These are phyloP conservation scores for Schizopora paradoxa DNA, from an alignment of 1,284 basidiomycete species.

Conservation along the genomic window DNA sequence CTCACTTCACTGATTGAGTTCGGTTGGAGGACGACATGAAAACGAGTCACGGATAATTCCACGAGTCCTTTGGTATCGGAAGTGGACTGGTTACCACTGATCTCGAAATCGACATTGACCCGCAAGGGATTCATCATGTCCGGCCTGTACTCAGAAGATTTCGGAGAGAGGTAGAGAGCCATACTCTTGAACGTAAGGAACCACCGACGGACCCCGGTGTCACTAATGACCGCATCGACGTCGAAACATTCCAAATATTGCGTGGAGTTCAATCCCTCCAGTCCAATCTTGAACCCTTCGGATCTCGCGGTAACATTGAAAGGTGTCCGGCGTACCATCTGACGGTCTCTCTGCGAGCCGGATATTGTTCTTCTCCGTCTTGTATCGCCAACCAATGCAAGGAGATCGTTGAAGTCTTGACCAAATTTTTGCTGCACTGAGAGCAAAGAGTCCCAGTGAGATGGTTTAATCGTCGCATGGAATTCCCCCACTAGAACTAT, in stretches of 20 bases:
- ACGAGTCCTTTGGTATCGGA: constrained; percentile 35
- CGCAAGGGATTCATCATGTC: too few relatives aligned
- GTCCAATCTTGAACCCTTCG: constrained; percentile 71
- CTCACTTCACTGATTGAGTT: constrained; percentile 84
- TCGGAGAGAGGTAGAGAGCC: constrained; percentile 67
- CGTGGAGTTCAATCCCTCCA: constrained; percentile 66
- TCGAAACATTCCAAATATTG: constrained; percentile 71
- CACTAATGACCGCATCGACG: constrained; percentile 54
- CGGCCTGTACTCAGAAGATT: constrained; percentile 29
- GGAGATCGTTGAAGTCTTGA: constrained; percentile 77
- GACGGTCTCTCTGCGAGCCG: constrained; percentile 11
- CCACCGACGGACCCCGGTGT: constrained; percentile 47
- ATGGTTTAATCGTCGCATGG: constrained; percentile 67
- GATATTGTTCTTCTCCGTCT: constrained; percentile 35
- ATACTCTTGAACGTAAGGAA: constrained; percentile 63
- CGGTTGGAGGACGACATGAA: constrained; percentile 89
- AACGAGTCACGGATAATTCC: constrained; percentile 59
- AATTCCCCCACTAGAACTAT: constrained; percentile 62
- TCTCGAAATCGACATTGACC: constrained; percentile 69
- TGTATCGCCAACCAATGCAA: constrained; percentile 58
- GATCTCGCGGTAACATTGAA: constrained; percentile 48
- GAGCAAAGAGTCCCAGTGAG: constrained; percentile 74
- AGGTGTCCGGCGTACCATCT: too few relatives aligned
- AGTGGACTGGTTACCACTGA: constrained; percentile 32
- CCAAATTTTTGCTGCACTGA: constrained; percentile 81